Evolutionary conservation across 306 rosid genomes (phyloP).

Genomic region (Vigna unguiculata): DNA sequence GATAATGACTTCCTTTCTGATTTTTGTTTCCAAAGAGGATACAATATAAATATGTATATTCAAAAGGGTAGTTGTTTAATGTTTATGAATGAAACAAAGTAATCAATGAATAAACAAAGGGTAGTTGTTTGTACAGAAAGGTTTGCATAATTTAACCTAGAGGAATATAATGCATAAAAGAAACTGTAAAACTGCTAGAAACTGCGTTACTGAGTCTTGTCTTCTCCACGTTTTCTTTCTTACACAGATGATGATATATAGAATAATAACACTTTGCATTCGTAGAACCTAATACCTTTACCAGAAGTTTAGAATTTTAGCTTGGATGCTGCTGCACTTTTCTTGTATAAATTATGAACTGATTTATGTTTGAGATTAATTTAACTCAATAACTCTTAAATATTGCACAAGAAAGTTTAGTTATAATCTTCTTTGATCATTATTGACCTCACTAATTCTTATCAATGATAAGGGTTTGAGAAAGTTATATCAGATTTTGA

Average conservation of each 20-base stretch:
- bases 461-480: no score
- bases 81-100: no score
- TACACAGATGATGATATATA: background rate
- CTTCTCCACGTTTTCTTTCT: constrained; percentile 20
- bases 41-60: constrained; percentile 24
- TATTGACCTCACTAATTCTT: no score
- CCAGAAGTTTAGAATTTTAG: background rate
- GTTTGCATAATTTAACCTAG: background rate
- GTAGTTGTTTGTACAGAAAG: constrained; percentile 45
- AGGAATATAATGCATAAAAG: constrained; percentile 1
- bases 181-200: constrained; percentile 4
- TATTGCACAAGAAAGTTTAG: no score
- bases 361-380: no score
- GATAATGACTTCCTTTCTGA: background rate
- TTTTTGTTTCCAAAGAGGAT: constrained; percentile 46
- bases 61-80: constrained; percentile 53
- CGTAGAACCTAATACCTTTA: background rate
- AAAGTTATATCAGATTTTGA: no score
- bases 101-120: constrained; percentile 30
- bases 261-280: constrained; percentile 31
- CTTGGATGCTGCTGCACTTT: background rate
- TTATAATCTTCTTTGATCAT: no score
- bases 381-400: no score
- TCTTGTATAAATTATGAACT: no score
- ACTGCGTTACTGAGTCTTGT: background rate